Evolutionary conservation across 169 alveolate species (phyloP), one percentile per base, ranked within the genome.

Genomic region (Cryptosporidium sp.): DNA sequence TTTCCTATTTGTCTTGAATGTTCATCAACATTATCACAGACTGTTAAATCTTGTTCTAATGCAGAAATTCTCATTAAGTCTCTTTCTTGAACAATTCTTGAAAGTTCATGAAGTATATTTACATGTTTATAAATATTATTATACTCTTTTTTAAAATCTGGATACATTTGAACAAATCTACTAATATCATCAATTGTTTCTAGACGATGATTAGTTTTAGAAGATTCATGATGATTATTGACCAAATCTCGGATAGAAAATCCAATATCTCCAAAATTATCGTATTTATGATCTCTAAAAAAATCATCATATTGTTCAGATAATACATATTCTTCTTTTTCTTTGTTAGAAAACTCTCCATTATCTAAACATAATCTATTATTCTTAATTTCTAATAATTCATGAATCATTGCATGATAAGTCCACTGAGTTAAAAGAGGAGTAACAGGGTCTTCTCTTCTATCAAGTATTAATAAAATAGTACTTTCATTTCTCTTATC

Each of bases 391-490:
- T 96, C 97, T 18, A 98, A 75, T 37, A 97, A 75, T 92, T 98
- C 99, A 91, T 98, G 99, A n/a, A 97, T 93, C 99, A 97, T 97
- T 14, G 99, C 98, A 92, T 97, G 97, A 91, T 98, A 98, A 1
- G 99, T 98, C 99, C 99, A 98, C 84, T 98, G 98, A 91, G 97
- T 97, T 75, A 98, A 92, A 85, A 98, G 75, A 31, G 99, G 99
- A 12, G 99, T 97, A 4, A 97, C 94, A n/a, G 99, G 98, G 65
- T 98, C 99, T 91, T 96, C 99, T 92, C 97, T 96, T 91, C 99
- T 93, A 93, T 98, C 99, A 52, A 96, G 60, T 56, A 98, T 85
- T 37, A 98, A 71, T 86, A 98, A 73, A 37, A 94, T 85, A 70
- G 94, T 86, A 69, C 93, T 87, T 51, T 85, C 94, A 39, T 69